A percentile compares a stretch with the other conserved stretches of the same genome.
phyloP scores from a whole-genome alignment of 257 asterid species.

The Fraxinus quadrangulata region DNA sequence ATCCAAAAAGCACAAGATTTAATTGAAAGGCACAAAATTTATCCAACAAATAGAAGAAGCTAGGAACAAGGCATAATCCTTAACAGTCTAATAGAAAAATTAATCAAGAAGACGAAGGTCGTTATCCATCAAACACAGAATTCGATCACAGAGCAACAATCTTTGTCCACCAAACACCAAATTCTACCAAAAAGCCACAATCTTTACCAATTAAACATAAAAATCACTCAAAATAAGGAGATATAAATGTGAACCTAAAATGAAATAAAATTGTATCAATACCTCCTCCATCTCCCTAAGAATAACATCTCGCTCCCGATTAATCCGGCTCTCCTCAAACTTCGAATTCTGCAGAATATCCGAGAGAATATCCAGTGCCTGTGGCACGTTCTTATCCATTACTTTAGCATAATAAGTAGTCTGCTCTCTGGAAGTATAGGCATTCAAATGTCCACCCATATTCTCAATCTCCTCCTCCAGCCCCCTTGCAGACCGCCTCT shows the following conservation, averaged over 20 bases:
- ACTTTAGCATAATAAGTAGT: constrained; percentile 88
- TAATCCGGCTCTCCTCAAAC: constrained; percentile 63
- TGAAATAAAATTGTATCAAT: not conserved
- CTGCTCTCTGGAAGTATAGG: constrained; percentile 93
- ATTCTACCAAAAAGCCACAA: constrained; percentile 19
- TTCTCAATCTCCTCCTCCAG: constrained; percentile 98
- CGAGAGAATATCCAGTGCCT: constrained; percentile 71
- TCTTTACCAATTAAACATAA: constrained; percentile 1
- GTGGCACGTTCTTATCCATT: constrained; percentile 57
- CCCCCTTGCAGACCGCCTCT: constrained; percentile 58
- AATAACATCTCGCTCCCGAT: constrained; percentile 83
- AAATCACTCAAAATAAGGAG: not conserved
- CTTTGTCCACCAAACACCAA: not conserved
- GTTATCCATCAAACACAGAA: not conserved
- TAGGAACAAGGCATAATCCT: not conserved
- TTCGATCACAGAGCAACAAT: constrained; percentile 3
- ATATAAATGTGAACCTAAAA: not conserved
- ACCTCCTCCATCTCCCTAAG: constrained; percentile 99
- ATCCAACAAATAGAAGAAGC: not conserved
- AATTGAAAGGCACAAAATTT: not conserved
- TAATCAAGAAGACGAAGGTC: not conserved
- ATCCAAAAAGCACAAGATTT: not conserved
- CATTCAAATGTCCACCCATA: constrained; percentile 96
- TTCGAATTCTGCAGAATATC: constrained; percentile 88
- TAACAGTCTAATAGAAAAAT: not conserved